These are phyloP conservation scores for Leccinum variicolor DNA, from an alignment of 768 basidiomycete species.

Conservation along the genomic window DNA sequence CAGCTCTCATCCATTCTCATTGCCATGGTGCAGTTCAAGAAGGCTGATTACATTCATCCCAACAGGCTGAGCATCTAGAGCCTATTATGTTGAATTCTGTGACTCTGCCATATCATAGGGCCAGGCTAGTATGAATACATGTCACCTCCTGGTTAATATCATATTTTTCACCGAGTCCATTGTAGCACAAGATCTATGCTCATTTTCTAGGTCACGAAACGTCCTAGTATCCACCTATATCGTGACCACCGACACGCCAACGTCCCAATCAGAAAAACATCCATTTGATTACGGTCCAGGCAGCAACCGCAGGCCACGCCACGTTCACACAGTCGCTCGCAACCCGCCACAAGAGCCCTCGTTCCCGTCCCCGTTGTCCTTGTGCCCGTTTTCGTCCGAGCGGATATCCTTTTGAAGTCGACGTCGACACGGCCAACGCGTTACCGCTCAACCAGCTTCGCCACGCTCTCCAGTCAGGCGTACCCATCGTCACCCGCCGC, in stretches of 20 bases:
- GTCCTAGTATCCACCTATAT: too few relatives aligned
- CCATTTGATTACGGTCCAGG: constrained; percentile 29
- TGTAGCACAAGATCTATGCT: too few relatives aligned
- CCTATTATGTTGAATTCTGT: too few relatives aligned
- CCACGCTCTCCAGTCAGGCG: constrained; percentile 35
- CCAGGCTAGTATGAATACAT: too few relatives aligned
- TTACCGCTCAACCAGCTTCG: constrained; percentile 5
- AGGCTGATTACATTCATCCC: too few relatives aligned
- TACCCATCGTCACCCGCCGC: constrained; percentile 47
- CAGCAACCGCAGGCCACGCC: constrained; percentile 25
- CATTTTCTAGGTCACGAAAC: too few relatives aligned
- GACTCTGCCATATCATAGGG: too few relatives aligned
- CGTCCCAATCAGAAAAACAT: constrained; percentile 20
- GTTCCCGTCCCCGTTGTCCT: constrained; percentile 9
- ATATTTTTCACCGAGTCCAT: neutral
- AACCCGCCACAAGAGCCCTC: constrained; percentile 35
- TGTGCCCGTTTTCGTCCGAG: constrained; percentile 16
- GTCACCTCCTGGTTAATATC: neutral
- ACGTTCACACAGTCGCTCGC: constrained; percentile 37
- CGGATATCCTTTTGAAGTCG: neutral
- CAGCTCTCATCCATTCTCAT: too few relatives aligned
- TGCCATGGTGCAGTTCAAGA: too few relatives aligned
- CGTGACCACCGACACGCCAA: neutral
- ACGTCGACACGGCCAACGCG: neutral
- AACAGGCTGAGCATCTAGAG: too few relatives aligned